Conservation (phyloP, 768 basidiomycete species). For the Crucibulum laeve region DNA sequence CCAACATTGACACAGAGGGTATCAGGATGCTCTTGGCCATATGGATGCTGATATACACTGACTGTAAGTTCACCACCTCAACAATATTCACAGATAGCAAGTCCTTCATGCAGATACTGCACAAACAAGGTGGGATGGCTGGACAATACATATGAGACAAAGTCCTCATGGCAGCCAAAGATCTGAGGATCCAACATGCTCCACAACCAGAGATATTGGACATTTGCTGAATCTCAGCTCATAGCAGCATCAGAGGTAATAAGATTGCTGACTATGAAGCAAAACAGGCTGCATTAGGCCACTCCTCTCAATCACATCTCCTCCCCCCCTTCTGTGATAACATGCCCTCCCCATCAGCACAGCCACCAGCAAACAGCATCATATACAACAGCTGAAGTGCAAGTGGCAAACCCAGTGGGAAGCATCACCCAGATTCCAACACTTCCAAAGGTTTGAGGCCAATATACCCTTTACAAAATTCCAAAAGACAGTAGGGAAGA, state of each 20-base stretch:
- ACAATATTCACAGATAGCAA: background rate
- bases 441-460: background rate
- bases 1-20: no score
- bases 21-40: no score
- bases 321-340: background rate
- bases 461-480: background rate
- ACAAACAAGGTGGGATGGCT: background rate
- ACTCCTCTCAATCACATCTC: background rate
- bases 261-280: background rate
- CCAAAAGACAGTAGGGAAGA: background rate
- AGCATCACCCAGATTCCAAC: background rate
- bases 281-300: background rate
- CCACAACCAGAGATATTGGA: background rate
- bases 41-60: no score
- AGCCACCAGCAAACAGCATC: background rate
- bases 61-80: background rate
- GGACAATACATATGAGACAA: background rate
- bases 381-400: background rate
- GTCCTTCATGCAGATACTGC: background rate
- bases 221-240: background rate
- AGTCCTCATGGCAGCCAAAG: background rate
- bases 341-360: background rate
- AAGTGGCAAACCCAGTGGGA: background rate
- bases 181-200: background rate
- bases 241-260: background rate